Conservation (phyloP, 495 filamentous ascomycete genomes). For the Trichoderma asperelloides region DNA sequence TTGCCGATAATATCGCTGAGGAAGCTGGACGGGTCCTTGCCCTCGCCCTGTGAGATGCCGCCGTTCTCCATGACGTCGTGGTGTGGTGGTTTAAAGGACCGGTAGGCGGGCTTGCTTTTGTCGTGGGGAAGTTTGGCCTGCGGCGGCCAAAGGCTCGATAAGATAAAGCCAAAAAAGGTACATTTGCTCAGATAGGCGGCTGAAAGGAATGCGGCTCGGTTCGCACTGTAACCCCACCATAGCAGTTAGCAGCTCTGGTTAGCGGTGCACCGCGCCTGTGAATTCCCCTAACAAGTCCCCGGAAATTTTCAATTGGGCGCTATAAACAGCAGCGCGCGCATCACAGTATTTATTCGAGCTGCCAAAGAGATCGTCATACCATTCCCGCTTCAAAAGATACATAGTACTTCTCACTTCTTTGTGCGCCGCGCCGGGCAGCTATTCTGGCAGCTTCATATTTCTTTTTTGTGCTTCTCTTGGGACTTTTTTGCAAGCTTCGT, state of each 20-base stretch:
- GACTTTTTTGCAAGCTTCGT: not conserved
- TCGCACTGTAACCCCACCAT: not conserved
- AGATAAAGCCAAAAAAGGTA: not conserved
- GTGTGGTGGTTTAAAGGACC: not conserved
- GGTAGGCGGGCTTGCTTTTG: not conserved
- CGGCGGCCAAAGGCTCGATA: not conserved
- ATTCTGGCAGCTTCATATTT: no score
- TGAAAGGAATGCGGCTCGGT: not conserved
- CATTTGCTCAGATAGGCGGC: not conserved
- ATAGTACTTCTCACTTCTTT: no score
- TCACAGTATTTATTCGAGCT: no score
- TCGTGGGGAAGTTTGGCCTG: not conserved
- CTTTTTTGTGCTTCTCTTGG: not conserved
- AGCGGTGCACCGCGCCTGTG: constrained; percentile 3
- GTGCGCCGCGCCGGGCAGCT: no score
- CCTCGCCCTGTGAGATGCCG: constrained; percentile 47
- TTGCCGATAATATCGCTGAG: constrained; percentile 86
- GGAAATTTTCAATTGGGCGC: not conserved
- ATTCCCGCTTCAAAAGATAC: no score
- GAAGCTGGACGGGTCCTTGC: constrained; percentile 84
- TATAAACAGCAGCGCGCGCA: not conserved
- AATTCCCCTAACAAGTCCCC: not conserved
- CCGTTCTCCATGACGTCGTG: constrained; percentile 62
- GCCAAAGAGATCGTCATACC: no score
- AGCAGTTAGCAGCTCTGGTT: not conserved